These are phyloP conservation scores for Mycena pura DNA, from an alignment of 768 basidiomycete species.

Conservation along the genomic window DNA sequence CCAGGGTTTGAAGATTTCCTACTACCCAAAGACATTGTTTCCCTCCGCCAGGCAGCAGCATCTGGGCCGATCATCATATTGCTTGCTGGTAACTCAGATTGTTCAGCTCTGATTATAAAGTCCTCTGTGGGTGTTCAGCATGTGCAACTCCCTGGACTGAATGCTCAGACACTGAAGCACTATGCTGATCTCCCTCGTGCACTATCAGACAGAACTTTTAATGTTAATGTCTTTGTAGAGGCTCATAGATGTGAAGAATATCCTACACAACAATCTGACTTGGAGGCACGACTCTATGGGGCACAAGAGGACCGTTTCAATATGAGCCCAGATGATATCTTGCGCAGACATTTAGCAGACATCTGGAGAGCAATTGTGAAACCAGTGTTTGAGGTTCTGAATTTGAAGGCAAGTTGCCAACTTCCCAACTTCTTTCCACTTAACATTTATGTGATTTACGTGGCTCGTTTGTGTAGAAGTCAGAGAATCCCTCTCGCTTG, in stretches of 20 bases:
- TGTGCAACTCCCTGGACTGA: slow-evolving; percentile 2
- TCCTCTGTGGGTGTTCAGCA: background rate
- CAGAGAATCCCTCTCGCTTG: background rate
- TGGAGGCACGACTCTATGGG: background rate
- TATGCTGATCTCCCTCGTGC: background rate
- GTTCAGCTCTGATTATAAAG: slow-evolving; percentile 16
- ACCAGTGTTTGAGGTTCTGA: slow-evolving; percentile 4
- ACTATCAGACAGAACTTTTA: background rate
- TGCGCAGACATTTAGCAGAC: background rate
- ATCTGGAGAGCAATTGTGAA: slow-evolving; percentile 7
- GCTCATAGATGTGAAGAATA: too few species aligned
- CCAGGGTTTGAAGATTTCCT: slow-evolving; percentile 33
- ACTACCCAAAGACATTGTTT: slow-evolving; percentile 9
- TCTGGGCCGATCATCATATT: slow-evolving; percentile 23
- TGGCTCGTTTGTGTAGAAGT: background rate
- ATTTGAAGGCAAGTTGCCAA: slow-evolving; percentile 6
- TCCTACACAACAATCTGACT: too few species aligned
- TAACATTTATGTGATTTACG: background rate
- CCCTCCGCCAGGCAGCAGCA: background rate
- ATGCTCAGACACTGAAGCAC: background rate
- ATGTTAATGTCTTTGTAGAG: background rate
- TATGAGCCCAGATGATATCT: background rate
- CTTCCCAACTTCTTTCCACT: background rate
- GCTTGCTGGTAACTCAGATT: slow-evolving; percentile 14
- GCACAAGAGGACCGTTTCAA: background rate